Conservation (phyloP, 345 rosid genomes). For the Lumnitzera littorea region DNA sequence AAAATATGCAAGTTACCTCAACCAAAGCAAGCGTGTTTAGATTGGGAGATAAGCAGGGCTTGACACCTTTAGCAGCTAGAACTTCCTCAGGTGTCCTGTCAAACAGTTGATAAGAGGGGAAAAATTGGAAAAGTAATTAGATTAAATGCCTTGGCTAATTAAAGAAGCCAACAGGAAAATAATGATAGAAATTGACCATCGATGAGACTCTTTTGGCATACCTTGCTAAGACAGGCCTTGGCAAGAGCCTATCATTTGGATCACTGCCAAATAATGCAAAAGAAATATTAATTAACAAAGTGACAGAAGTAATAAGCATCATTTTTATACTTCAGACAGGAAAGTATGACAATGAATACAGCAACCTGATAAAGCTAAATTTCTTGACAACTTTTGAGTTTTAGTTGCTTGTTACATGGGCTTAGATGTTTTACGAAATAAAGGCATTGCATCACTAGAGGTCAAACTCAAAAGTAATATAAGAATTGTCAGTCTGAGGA, state of each 20-base stretch:
- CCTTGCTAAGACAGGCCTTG: slow-evolving; percentile 94
- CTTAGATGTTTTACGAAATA: too few species aligned
- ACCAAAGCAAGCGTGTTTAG: slow-evolving; percentile 78
- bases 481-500: too few species aligned
- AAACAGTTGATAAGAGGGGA: background rate
- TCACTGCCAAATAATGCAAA: slow-evolving; percentile 39
- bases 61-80: slow-evolving; percentile 93
- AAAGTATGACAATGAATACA: too few species aligned
- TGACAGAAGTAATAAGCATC: too few species aligned
- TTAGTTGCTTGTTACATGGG: too few species aligned
- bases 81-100: slow-evolving; percentile 92
- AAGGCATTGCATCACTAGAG: too few species aligned
- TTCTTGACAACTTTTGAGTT: too few species aligned
- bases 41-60: slow-evolving; percentile 90
- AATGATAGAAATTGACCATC: slow-evolving; percentile 2
- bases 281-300: background rate
- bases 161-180: slow-evolving; percentile 3
- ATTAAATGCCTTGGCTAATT: background rate
- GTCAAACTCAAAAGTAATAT: too few species aligned
- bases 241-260: slow-evolving; percentile 82
- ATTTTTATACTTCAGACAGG: too few species aligned
- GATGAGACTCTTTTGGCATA: slow-evolving; percentile 11
- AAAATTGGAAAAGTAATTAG: background rate
- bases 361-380: too few species aligned
- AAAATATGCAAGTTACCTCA: slow-evolving; percentile 45